Evolutionary conservation across 192 early-diverging fungal genomes (phyloP).

Genomic region (Gaertneriomyces sp.): DNA sequence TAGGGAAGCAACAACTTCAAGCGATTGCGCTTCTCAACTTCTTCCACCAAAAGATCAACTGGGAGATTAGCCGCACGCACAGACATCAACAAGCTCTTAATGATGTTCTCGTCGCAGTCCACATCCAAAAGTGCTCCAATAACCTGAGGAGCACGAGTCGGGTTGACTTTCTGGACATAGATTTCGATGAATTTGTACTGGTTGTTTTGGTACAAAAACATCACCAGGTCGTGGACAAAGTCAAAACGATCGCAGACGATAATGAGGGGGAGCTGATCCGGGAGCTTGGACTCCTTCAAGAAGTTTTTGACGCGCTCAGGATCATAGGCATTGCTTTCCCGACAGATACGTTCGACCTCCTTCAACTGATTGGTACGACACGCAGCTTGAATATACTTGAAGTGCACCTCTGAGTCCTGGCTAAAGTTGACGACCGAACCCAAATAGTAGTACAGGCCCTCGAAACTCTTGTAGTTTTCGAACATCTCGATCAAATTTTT

Average conservation of each 20-base stretch:
- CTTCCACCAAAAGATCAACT: slow-evolving; percentile 79
- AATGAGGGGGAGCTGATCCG: slow-evolving; percentile 95
- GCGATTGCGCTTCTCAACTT: slow-evolving; percentile 94
- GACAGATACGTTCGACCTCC: slow-evolving; percentile 95
- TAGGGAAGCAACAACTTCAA: slow-evolving; percentile 93
- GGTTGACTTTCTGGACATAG: slow-evolving; percentile 99
- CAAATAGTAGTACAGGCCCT: slow-evolving; percentile 96
- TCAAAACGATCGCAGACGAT: slow-evolving; percentile 97
- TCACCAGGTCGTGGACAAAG: slow-evolving; percentile 96
- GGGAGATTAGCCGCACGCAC: slow-evolving; percentile 72
- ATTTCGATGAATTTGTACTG: slow-evolving; percentile 95
- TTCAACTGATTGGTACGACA: slow-evolving; percentile 88
- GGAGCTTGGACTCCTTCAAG: slow-evolving; percentile 93
- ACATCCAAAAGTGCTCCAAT: slow-evolving; percentile 97
- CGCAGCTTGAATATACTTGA: slow-evolving; percentile 99
- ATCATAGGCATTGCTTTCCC: slow-evolving; percentile 95
- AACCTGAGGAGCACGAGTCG: slow-evolving; percentile 87
- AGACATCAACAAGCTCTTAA: slow-evolving; percentile 86
- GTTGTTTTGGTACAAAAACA: slow-evolving; percentile 93
- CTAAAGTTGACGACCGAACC: slow-evolving; percentile 95
- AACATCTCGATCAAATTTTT: slow-evolving; percentile 86
- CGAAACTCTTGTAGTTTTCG: slow-evolving; percentile 85
- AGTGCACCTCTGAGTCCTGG: slow-evolving; percentile 90
- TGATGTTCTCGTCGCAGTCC: slow-evolving; percentile 91
- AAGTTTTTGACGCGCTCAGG: slow-evolving; percentile 99